Evolutionary conservation across 371 early-diverging fungal species (phyloP).

Genomic region (Mucor piriformis): DNA sequence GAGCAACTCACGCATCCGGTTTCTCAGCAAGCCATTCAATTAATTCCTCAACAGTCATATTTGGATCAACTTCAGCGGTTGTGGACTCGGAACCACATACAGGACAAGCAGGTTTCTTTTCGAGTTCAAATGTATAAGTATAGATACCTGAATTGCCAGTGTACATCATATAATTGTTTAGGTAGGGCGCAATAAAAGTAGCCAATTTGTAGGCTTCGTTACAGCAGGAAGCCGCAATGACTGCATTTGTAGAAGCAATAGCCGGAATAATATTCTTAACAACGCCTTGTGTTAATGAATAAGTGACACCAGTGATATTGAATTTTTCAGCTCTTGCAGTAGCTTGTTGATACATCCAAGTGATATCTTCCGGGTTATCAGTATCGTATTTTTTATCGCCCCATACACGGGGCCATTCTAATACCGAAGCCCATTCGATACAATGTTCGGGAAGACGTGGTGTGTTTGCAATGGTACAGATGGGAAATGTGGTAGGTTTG

Average conservation of each 20-base stretch:
- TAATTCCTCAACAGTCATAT: conserved; percentile 66
- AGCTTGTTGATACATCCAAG: conserved; percentile 85
- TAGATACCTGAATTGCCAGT: conserved; percentile 90
- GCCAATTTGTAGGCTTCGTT: conserved; percentile 94
- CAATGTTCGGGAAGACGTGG: conserved; percentile 98
- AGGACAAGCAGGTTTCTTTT: conserved; percentile 85
- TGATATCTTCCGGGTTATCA: conserved; percentile 89
- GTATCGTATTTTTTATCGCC: conserved; percentile 86
- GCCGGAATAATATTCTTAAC: conserved; percentile 99
- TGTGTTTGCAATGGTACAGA: conserved; percentile 98
- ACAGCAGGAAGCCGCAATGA: conserved; percentile 95
- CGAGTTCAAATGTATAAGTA: conserved; percentile 87
- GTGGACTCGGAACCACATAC: conserved; percentile 78
- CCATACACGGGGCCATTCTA: conserved; percentile 87
- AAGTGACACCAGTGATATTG: conserved; percentile 89
- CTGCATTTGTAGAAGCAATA: conserved; percentile 99
- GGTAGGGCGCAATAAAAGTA: conserved; percentile 69
- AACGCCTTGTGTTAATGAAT: conserved; percentile 93
- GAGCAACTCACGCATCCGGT: conserved; percentile 64
- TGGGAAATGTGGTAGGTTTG: conserved; percentile 87
- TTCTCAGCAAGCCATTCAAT: conserved; percentile 76
- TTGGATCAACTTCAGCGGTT: conserved; percentile 44
- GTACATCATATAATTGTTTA: conserved; percentile 97
- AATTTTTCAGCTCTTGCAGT: conserved; percentile 73
- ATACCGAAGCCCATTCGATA: conserved; percentile 96